A percentile compares a stretch with the other conserved stretches of the same genome.
Conservation (phyloP, 441 rosid species). For the Brassica balearica region DNA sequence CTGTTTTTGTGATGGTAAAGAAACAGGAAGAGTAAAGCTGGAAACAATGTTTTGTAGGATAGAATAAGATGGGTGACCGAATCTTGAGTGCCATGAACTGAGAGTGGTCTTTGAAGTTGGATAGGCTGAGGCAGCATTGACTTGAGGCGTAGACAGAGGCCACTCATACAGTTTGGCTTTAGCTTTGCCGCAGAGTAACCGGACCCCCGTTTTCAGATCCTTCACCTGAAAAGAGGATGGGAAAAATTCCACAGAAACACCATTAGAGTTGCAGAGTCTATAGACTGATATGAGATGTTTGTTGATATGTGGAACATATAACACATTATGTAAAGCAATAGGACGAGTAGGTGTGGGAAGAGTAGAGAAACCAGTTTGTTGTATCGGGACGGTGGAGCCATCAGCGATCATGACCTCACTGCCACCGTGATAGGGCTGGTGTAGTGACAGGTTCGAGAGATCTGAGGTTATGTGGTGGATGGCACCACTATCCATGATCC, state of each 20-base stretch:
- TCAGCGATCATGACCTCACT: too few species aligned
- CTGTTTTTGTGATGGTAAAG: background rate
- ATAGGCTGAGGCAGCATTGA: background rate
- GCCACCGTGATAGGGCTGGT: too few species aligned
- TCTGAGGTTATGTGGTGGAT: too few species aligned
- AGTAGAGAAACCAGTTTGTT: too few species aligned
- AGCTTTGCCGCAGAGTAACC: background rate
- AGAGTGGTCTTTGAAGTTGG: background rate
- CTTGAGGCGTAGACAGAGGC: background rate
- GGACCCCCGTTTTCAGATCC: background rate
- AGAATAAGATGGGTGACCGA: background rate
- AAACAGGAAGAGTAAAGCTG: background rate
- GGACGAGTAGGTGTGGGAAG: background rate
- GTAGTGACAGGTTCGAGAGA: too few species aligned
- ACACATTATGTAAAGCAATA: background rate
- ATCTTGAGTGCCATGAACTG: background rate
- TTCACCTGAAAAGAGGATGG: too few species aligned
- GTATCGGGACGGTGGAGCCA: too few species aligned
- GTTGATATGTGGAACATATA: background rate
- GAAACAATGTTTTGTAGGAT: background rate
- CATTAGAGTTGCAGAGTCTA: background rate
- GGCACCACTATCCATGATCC: too few species aligned
- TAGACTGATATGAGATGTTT: background rate
- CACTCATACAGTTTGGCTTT: background rate
- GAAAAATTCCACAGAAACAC: background rate